phyloP scores from a whole-genome alignment of 176 grass and related monocot genomes.

The Phragmites australis region DNA sequence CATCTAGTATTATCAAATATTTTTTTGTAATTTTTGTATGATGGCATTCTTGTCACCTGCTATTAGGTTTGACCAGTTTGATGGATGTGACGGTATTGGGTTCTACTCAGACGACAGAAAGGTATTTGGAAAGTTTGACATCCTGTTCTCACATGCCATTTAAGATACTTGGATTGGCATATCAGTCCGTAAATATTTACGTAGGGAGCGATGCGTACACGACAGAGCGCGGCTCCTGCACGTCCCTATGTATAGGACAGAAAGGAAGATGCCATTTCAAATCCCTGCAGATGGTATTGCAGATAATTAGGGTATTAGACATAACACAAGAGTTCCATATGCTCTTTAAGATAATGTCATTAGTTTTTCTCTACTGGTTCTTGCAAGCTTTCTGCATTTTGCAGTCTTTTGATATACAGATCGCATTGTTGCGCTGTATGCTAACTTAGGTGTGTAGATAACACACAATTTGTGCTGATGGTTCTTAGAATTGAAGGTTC shows the following conservation, averaged over 20 bases:
- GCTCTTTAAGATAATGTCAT: background rate
- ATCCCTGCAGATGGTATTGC: too few relatives aligned
- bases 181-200: too few relatives aligned
- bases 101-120: background rate
- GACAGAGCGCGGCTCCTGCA: too few relatives aligned
- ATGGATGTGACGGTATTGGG: slow-evolving; percentile 8
- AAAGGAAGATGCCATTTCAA: too few relatives aligned
- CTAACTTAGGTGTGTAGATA: background rate
- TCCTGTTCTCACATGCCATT: background rate
- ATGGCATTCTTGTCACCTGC: slow-evolving; percentile 3
- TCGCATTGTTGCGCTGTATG: background rate
- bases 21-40: background rate
- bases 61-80: slow-evolving; percentile 23
- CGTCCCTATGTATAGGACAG: too few relatives aligned
- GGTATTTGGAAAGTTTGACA: background rate
- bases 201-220: too few relatives aligned
- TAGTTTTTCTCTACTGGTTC: background rate
- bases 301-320: too few relatives aligned
- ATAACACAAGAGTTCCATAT: background rate
- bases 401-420: background rate
- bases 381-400: slow-evolving; percentile 1
- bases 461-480: slow-evolving; percentile 10
- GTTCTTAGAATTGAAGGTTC: background rate
- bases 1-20: slow-evolving; percentile 2
- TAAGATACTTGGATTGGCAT: too few relatives aligned